phyloP scores from a whole-genome alignment of 2,329 filamentous ascomycete species.

The Cercospora citrullina region DNA sequence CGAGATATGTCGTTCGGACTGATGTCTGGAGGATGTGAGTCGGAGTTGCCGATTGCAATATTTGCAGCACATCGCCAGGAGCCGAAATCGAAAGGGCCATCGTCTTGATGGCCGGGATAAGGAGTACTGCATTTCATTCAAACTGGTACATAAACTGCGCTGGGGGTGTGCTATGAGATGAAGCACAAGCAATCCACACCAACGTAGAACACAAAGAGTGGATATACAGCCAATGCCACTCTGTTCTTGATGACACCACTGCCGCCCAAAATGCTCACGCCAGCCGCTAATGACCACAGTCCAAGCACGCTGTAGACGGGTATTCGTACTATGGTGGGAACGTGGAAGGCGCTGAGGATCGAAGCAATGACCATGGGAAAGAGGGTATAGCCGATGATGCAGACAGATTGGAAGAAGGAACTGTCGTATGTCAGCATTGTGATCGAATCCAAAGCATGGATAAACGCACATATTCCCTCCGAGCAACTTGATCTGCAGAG shows the following conservation, averaged over 20 bases:
- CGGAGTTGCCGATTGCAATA: neutral
- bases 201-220: constrained; percentile 91
- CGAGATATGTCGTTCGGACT: neutral
- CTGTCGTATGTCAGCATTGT: constrained; percentile 53
- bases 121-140: constrained; percentile 1
- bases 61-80: neutral
- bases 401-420: constrained; percentile 95
- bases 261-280: constrained; percentile 91
- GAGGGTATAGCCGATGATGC: constrained; percentile 96
- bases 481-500: constrained; percentile 93
- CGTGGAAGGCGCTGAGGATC: constrained; percentile 76
- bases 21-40: neutral
- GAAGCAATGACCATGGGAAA: constrained; percentile 95
- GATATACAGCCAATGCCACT: constrained; percentile 90
- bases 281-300: constrained; percentile 89
- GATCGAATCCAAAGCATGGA: constrained; percentile 12
- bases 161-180: constrained; percentile 57
- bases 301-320: constrained; percentile 88
- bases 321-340: constrained; percentile 79
- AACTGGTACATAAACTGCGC: constrained; percentile 1
- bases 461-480: constrained; percentile 89
- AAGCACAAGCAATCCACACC: constrained; percentile 93
- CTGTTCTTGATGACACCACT: constrained; percentile 95
- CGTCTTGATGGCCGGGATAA: neutral
- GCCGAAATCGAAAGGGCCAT: neutral